These are phyloP conservation scores for Pelagophyceae sp. DNA, from an alignment of 352 stramenopile species.

Conservation along the genomic window DNA sequence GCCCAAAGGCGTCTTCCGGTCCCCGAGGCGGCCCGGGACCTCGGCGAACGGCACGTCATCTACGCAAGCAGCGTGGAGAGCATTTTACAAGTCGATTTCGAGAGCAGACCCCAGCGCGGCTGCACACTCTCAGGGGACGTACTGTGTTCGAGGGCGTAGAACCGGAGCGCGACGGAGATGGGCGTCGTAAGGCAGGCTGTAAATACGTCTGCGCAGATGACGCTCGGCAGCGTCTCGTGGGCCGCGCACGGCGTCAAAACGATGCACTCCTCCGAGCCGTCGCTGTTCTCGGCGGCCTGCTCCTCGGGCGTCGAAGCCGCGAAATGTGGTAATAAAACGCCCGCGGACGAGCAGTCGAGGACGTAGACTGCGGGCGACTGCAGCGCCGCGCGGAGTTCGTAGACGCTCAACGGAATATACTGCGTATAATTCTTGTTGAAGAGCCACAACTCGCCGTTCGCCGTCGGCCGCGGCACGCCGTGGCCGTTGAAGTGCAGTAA, in stretches of 20 bases:
- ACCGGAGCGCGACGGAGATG: conserved; percentile 92
- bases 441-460: conserved; percentile 97
- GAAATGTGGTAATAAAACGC: conserved; percentile 89
- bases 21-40: conserved; percentile 81
- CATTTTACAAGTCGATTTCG: too few species aligned
- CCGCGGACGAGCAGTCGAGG: conserved; percentile 93
- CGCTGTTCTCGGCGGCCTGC: conserved; percentile 23
- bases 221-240: conserved; percentile 88
- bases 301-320: conserved; percentile 31
- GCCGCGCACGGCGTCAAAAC: conserved; percentile 86
- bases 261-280: conserved; percentile 69
- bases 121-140: conserved; percentile 24
- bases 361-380: conserved; percentile 88
- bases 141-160: conserved; percentile 79
- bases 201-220: conserved; percentile 97
- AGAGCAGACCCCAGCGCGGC: background rate
- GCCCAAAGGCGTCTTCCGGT: conserved; percentile 77
- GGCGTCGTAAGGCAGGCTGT: conserved; percentile 98
- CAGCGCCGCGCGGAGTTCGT: conserved; percentile 81
- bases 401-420: conserved; percentile 95
- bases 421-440: conserved; percentile 99
- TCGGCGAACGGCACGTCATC: conserved; percentile 33
- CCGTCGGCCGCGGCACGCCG: conserved; percentile 88
- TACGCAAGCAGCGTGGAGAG: too few species aligned
- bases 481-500: conserved; percentile 99